A percentile compares a stretch with the other conserved stretches of the same genome.
Conservation (phyloP, 495 filamentous ascomycete species). For the Lindgomyces ingoldianus region DNA sequence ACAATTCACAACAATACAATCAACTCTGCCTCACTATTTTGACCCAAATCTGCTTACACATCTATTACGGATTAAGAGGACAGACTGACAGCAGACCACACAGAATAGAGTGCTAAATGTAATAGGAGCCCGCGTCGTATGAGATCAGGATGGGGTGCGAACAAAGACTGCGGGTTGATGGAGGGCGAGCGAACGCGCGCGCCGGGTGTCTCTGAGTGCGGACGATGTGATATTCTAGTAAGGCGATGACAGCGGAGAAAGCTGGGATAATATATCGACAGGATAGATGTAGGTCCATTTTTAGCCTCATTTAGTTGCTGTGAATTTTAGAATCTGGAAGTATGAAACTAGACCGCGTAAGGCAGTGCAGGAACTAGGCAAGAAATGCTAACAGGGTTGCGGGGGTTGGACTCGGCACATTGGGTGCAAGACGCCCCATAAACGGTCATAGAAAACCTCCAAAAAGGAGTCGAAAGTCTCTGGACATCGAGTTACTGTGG, state of each 20-base stretch:
- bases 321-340: neutral
- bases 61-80: no score
- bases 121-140: no score
- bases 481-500: neutral
- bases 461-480: neutral
- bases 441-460: neutral
- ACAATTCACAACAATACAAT: no score
- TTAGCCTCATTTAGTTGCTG: neutral
- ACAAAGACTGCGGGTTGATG: no score
- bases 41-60: no score
- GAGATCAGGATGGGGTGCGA: no score
- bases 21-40: no score
- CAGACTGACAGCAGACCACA: no score
- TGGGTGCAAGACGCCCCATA: neutral
- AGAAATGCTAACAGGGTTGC: neutral
- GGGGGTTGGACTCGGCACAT: neutral
- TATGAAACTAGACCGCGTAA: neutral
- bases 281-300: neutral
- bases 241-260: neutral
- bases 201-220: no score
- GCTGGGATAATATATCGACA: neutral
- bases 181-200: no score
- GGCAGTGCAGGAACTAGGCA: neutral
- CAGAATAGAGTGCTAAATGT: no score
- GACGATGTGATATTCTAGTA: no score